Percentiles rank a stretch among this genome's conserved stretches.
Evolutionary conservation across 148 eudicot genomes (phyloP).

Genomic region (Arctostaphylos glauca): DNA sequence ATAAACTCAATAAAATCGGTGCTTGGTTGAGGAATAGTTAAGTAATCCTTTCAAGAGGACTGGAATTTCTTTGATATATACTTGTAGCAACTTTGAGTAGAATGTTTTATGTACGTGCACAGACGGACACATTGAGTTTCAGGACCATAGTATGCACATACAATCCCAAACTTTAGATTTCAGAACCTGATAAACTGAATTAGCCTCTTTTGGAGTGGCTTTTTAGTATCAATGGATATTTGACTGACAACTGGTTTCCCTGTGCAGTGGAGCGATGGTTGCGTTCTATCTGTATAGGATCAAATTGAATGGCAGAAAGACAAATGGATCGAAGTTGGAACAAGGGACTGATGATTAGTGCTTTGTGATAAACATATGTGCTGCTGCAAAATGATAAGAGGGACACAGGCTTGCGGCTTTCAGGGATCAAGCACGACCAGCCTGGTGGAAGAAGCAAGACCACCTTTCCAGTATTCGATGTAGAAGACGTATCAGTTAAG

Average conservation of each 20-base stretch:
- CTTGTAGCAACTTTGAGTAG: background rate
- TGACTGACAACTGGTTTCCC: constrained; percentile 12
- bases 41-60: background rate
- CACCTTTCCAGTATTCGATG: background rate
- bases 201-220: background rate
- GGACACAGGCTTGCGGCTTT: background rate
- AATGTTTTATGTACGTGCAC: background rate
- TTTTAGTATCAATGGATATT: background rate
- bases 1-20: background rate
- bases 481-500: background rate
- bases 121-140: background rate
- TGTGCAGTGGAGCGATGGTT: constrained; percentile 41
- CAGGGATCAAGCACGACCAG: background rate
- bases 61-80: background rate
- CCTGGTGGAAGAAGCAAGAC: background rate
- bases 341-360: constrained; percentile 10
- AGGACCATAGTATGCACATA: background rate
- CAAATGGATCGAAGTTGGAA: constrained; percentile 27
- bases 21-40: background rate
- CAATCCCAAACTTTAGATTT: background rate
- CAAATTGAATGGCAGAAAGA: constrained; percentile 30
- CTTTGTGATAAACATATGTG: background rate
- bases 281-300: constrained; percentile 75
- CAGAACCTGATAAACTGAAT: background rate
- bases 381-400: background rate